A percentile compares a stretch with the other conserved stretches of the same genome.
Conservation (phyloP, 148 eudicot species). For the Vaccinium corymbosum region DNA sequence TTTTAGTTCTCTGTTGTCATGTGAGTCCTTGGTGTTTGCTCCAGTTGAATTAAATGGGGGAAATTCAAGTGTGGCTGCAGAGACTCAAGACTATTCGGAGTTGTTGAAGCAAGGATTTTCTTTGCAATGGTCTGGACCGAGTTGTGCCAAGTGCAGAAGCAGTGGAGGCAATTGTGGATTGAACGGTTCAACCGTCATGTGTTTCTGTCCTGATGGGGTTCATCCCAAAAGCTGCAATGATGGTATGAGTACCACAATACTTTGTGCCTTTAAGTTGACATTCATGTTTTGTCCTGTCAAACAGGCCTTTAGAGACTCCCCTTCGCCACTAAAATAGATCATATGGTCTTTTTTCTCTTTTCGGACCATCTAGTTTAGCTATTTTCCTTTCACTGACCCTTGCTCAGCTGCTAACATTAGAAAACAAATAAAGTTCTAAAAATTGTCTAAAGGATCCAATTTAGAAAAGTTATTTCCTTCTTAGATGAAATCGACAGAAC, state of each 20-base stretch:
- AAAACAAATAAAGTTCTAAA: neutral
- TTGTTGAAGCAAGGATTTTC: neutral
- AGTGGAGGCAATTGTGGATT: neutral
- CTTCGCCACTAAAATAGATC: neutral
- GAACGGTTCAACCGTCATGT: neutral
- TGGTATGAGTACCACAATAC: constrained; percentile 11
- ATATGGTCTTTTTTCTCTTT: neutral
- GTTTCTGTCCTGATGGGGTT: constrained; percentile 30
- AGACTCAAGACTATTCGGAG: neutral
- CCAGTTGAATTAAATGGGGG: neutral
- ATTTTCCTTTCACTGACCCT: neutral
- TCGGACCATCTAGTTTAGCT: neutral
- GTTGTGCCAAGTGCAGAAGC: neutral
- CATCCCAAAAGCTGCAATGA: neutral
- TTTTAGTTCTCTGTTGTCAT: neutral
- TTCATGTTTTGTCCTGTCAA: neutral
- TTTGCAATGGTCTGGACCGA: neutral
- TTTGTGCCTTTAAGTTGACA: neutral
- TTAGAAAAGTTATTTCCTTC: neutral
- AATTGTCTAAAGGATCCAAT: neutral
- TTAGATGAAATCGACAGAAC: neutral
- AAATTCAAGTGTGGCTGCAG: neutral
- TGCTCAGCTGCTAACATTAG: neutral
- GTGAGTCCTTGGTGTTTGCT: neutral
- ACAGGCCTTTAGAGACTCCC: neutral